Conservation (phyloP, 306 rosid genomes). For the Lathyrus tuberosus region DNA sequence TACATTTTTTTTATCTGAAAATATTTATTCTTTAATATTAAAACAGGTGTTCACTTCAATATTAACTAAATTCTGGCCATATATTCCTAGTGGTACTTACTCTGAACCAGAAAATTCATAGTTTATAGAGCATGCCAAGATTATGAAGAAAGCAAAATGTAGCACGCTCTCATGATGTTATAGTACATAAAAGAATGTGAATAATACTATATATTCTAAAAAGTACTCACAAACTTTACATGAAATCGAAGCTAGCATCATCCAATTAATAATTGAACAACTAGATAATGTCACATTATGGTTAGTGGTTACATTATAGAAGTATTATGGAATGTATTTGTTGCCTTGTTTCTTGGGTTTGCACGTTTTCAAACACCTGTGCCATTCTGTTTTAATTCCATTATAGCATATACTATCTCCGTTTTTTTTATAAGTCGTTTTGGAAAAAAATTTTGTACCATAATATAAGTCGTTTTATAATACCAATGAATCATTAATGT, state of each 20-base stretch:
- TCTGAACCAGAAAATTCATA: not conserved
- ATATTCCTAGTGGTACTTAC: not conserved
- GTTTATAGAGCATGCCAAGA: constrained; percentile 43
- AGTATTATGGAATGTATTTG: constrained; percentile 47
- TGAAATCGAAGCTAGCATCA: constrained; percentile 23
- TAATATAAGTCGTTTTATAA: too few species aligned
- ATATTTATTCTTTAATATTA: not conserved
- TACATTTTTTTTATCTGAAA: not conserved
- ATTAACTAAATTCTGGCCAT: not conserved
- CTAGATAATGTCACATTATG: constrained; percentile 38
- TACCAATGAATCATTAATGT: too few species aligned
- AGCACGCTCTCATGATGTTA: constrained; percentile 39
- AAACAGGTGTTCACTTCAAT: not conserved
- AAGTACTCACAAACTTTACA: not conserved
- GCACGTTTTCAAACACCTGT: constrained; percentile 44
- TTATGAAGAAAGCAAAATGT: constrained; percentile 32
- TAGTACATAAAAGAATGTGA: constrained; percentile 22
- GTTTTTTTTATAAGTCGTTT: too few species aligned
- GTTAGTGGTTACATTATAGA: constrained; percentile 38
- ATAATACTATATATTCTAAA: constrained; percentile 11
- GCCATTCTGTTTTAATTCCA: constrained; percentile 24
- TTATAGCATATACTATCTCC: constrained; percentile 15
- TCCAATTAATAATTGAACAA: constrained; percentile 31
- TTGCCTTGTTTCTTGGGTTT: constrained; percentile 47
- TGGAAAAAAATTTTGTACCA: too few species aligned